Evolutionary conservation across 768 basidiomycete species (phyloP).

Genomic region (Agrocybe praecox): DNA sequence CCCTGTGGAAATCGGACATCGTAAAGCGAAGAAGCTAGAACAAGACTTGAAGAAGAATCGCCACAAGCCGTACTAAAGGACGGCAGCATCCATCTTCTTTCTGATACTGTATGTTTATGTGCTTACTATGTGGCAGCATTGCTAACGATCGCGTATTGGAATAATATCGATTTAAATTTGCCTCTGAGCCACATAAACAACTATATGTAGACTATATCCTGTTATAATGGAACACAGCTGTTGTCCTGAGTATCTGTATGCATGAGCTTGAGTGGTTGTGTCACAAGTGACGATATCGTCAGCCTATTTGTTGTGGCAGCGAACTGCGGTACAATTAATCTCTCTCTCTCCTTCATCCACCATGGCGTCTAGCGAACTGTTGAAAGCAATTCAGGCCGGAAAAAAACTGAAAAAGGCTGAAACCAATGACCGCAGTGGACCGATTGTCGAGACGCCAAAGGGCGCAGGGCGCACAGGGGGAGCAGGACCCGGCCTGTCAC

Average conservation of each 20-base stretch:
- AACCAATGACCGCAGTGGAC: slow-evolving; percentile 82
- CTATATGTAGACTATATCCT: no score
- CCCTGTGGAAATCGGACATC: slow-evolving; percentile 91
- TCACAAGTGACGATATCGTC: background rate
- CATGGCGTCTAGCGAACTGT: slow-evolving; percentile 78
- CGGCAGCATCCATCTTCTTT: background rate
- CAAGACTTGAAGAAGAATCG: slow-evolving; percentile 91
- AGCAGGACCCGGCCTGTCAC: slow-evolving; percentile 11
- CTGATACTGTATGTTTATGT: slow-evolving; percentile 19
- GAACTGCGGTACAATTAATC: background rate
- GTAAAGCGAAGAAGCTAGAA: slow-evolving; percentile 90
- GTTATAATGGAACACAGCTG: no score
- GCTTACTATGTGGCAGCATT: slow-evolving; percentile 14
- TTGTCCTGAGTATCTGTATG: no score
- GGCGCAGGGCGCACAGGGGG: slow-evolving; percentile 38
- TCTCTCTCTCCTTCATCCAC: slow-evolving; percentile 5
- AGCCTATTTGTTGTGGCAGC: slow-evolving; percentile 9
- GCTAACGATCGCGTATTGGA: slow-evolving; percentile 16
- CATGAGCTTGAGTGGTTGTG: no score
- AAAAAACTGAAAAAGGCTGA: slow-evolving; percentile 80
- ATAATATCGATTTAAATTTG: slow-evolving; percentile 1
- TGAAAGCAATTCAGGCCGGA: slow-evolving; percentile 84
- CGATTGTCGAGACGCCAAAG: slow-evolving; percentile 46
- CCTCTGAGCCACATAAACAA: no score
- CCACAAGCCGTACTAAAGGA: slow-evolving; percentile 72